Evolutionary conservation across 352 stramenopile species (phyloP), one percentile per base, ranked within the genome.

Genomic region (Globisporangium irregulare): DNA sequence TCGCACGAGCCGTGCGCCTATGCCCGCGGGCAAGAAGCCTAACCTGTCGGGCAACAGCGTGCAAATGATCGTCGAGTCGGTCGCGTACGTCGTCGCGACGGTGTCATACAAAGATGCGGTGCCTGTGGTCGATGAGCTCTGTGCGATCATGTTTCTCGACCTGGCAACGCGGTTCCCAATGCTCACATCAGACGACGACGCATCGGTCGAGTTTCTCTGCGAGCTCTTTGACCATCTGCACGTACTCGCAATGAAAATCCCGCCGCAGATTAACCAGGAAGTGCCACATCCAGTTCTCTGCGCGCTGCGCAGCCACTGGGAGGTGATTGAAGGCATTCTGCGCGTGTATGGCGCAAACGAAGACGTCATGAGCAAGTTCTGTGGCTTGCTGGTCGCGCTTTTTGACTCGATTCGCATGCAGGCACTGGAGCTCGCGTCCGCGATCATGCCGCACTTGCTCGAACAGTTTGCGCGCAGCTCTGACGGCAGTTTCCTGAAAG

Each of bases 101-200:
- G 80, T 92, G n/a, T 70, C 78, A 3, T 94, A 94, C 72, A 81
- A 83, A 41, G 83, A 92, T 51, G 82, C 84, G 0, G 53, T 82
- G 5, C 75, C 81, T 0, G 73, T 93, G 9, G 69, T 94, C n/a
- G 77, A 94, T 15, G 72, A 90, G 59, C 67, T 94, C 22, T 78
- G 77, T 43, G 41, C 71, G 1, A 82, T 84, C 64, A 90, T 92
- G 81, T 91, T 94, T 59, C 63, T 80, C 25, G 80, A 90, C 63
- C 72, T 92, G 54, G 59, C 77, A 55, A 69, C 73, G 51, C 80
- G 77, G 20, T 89, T 77, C 64, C 76, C 67, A 9, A 64, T 77
- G 56, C 65, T 91, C 8, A 82, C 70, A 36, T 69, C 74, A 1
- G 74, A 77, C 20, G 79, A 93, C 32, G 82, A 89, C 51, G 72